Conservation (phyloP, 1,139 yeast species). For the Blastobotrys apis region DNA sequence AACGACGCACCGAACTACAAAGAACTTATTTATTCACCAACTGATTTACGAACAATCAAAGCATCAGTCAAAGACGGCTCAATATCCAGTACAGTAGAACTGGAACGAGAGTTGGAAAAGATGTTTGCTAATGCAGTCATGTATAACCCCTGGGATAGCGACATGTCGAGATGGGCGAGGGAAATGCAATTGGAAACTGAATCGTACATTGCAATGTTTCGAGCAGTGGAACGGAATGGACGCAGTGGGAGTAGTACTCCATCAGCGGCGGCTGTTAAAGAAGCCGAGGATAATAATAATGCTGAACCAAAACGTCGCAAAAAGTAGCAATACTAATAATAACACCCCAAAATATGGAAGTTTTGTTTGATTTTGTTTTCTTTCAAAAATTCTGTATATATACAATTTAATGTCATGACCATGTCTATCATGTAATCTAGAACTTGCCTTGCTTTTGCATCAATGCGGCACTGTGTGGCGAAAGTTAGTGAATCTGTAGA, state of each 20-base stretch:
- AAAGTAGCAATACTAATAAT: constrained; percentile 1
- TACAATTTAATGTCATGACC: too few species aligned
- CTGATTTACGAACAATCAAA: constrained; percentile 61
- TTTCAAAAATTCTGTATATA: too few species aligned
- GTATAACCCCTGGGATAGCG: constrained; percentile 68
- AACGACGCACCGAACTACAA: constrained; percentile 68
- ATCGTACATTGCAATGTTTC: constrained; percentile 33
- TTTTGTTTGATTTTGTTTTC: too few species aligned
- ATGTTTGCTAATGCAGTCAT: constrained; percentile 84
- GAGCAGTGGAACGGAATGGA: constrained; percentile 31
- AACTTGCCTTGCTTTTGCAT: constrained; percentile 28
- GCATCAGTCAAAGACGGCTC: constrained; percentile 55
- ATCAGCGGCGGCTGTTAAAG: constrained; percentile 7
- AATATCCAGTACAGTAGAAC: constrained; percentile 46
- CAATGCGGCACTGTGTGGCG: constrained; percentile 25
- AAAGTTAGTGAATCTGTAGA: too few species aligned
- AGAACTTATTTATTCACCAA: constrained; percentile 57
- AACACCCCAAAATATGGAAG: too few species aligned
- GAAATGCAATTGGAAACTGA: constrained; percentile 51
- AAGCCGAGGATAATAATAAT: constrained; percentile 5
- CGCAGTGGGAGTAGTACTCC: constrained; percentile 16
- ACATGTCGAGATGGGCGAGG: constrained; percentile 56
- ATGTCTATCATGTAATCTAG: too few species aligned
- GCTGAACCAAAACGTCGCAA: constrained; percentile 10
- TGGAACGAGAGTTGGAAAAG: constrained; percentile 64